Percentiles rank a stretch among this genome's conserved stretches.
Conservation (phyloP, 177 flowering plant genomes). For the Tripterygium wilfordii region DNA sequence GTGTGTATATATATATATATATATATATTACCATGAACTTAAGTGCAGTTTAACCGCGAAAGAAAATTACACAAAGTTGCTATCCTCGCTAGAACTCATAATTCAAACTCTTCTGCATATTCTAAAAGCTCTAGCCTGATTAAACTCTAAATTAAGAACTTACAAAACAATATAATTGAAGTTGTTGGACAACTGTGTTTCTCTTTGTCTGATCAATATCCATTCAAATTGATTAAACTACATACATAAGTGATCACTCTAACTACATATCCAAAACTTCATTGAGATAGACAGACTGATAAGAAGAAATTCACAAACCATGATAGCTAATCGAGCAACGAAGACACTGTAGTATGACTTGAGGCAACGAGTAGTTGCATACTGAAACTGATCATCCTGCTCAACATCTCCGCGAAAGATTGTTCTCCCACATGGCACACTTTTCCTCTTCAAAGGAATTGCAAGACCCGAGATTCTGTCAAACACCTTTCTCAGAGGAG, state of each 20-base stretch:
- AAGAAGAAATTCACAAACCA: slow-evolving; percentile 40
- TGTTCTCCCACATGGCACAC: slow-evolving; percentile 25
- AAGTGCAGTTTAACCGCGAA: too few species aligned
- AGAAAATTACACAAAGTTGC: too few species aligned
- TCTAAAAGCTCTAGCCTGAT: too few species aligned
- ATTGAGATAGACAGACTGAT: neutral
- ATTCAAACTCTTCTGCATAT: too few species aligned
- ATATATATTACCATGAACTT: too few species aligned
- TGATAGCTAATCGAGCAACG: slow-evolving; percentile 89
- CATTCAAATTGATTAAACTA: too few species aligned
- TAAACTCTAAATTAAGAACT: neutral
- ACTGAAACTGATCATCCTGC: slow-evolving; percentile 52
- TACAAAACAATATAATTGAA: too few species aligned
- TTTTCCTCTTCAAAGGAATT: slow-evolving; percentile 18
- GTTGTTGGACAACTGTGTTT: too few species aligned
- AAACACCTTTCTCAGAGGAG: slow-evolving; percentile 21
- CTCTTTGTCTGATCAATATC: too few species aligned
- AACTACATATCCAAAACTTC: neutral
- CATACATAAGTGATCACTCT: too few species aligned
- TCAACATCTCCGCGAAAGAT: slow-evolving; percentile 43
- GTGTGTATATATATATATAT: too few species aligned
- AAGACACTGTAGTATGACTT: slow-evolving; percentile 93
- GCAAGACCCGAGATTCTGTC: slow-evolving; percentile 22
- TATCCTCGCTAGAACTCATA: too few species aligned
- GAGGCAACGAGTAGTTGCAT: slow-evolving; percentile 51